phyloP scores from a whole-genome alignment of 2,329 filamentous ascomycete genomes.

The Teratosphaeria viscida region DNA sequence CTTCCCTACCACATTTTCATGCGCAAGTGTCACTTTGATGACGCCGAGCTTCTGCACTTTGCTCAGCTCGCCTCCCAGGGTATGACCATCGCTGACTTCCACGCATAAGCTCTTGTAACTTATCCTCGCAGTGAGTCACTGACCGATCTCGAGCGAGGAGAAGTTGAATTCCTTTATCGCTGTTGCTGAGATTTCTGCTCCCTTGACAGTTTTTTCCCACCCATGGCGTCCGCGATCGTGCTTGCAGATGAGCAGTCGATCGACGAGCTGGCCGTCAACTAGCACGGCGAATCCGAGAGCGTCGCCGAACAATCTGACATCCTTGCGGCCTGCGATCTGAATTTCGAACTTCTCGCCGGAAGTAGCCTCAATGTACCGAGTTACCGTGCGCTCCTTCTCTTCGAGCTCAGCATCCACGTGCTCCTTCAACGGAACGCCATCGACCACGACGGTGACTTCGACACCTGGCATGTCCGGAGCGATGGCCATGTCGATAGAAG shows the following conservation, averaged over 20 bases:
- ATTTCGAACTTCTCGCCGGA: slow-evolving; percentile 12
- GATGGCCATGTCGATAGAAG: neutral
- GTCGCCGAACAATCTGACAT: slow-evolving; percentile 6
- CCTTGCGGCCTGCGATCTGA: slow-evolving; percentile 1
- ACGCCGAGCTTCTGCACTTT: neutral
- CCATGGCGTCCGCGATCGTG: neutral
- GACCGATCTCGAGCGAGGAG: neutral
- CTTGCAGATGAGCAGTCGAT: neutral
- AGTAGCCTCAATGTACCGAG: slow-evolving; percentile 14
- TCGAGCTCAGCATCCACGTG: slow-evolving; percentile 7
- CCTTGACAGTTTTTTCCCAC: neutral
- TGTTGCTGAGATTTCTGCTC: neutral
- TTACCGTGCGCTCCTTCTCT: slow-evolving; percentile 6
- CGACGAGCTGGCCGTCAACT: slow-evolving; percentile 7
- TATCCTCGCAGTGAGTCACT: neutral
- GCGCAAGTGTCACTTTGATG: neutral
- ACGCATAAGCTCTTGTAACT: neutral
- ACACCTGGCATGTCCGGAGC: slow-evolving; percentile 7
- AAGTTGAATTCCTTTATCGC: neutral
- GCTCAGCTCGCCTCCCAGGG: neutral
- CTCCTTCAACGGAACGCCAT: slow-evolving; percentile 12
- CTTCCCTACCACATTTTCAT: neutral
- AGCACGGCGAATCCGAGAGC: slow-evolving; percentile 3
- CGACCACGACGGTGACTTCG: slow-evolving; percentile 7
- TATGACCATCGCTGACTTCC: neutral